Evolutionary conservation across 108 stramenopile species (phyloP), one percentile per base, ranked within the genome.

Genomic region (Nitzschia sp.): DNA sequence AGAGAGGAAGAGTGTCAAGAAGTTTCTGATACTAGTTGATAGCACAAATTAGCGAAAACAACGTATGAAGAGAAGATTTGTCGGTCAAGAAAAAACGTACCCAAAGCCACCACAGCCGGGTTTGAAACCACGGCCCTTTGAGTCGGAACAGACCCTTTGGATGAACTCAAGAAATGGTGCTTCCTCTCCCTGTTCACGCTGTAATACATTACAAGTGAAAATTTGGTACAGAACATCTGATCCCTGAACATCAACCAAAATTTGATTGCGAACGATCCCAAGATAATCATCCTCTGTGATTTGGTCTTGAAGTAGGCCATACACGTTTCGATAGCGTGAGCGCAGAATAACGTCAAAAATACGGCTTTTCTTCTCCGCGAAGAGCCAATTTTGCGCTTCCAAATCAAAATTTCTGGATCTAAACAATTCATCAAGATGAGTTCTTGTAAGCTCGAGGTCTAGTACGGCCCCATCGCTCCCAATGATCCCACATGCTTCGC

Each of bases 151-250:
- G 2, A 91, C 92, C 35, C 95, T 59, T 64, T 95, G 90, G 26
- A 95, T 95, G 65, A 92, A 95, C 71, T 95, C 95, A 31, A 93
- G 77, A 68, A 95, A 95, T 3, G 95, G 95, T 8, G 90, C 84
- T 61, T 93, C 95, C 19, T 93, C 90, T 13, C 80, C 81, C 18
- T 58, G 28, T 1, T 80, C 59, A 29, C 85, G 60, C 57, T 90
- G 90, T 0, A 95, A 73, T 15, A 95, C 79, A 47, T 92, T 90
- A 30, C 71, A 80, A 0, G 91, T 93, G 58, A 95, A 95, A 56
- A 95, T 95, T 70, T 95, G 95, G 42, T 88, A 88, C 21, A 95
- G 77, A 24, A 48, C 46, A n/a, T 54, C 46, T 48, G 66, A 24
- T 19, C 78, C 82, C 74, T 95, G 95, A n/a, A 90, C 84, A 59